A percentile compares a stretch with the other conserved stretches of the same genome.
Conservation (phyloP, 2,329 filamentous ascomycete genomes). For the Remersonia thermophila region DNA sequence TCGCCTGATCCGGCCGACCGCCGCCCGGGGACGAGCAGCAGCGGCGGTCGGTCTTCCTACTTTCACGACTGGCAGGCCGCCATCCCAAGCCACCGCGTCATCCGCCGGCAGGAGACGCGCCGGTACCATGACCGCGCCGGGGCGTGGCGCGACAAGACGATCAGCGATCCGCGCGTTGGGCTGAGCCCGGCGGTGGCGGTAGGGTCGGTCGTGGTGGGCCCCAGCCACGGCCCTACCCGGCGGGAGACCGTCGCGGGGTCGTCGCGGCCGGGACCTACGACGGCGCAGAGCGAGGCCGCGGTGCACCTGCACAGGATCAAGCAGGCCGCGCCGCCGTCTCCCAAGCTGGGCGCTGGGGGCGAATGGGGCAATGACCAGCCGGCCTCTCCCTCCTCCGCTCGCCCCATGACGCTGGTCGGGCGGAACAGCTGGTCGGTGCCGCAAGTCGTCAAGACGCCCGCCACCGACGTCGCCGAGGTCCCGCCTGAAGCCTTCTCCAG, state of each 20-base stretch:
- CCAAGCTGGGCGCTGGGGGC: slow-evolving; percentile 16
- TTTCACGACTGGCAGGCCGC: slow-evolving; percentile 15
- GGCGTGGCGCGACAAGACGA: slow-evolving; percentile 30
- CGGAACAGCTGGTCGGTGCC: slow-evolving; percentile 24
- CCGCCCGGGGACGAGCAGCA: neutral
- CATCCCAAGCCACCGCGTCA: slow-evolving; percentile 28
- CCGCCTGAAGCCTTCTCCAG: slow-evolving; percentile 20
- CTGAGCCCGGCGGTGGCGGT: slow-evolving; percentile 29
- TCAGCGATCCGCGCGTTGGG: slow-evolving; percentile 30
- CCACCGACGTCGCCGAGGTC: slow-evolving; percentile 18
- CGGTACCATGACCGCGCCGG: slow-evolving; percentile 33
- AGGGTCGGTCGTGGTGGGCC: slow-evolving; percentile 23
- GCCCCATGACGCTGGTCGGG: slow-evolving; percentile 22
- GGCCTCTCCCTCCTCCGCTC: slow-evolving; percentile 14
- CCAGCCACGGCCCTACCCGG: slow-evolving; percentile 13
- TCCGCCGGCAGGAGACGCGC: slow-evolving; percentile 26
- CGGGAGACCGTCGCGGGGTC: no score
- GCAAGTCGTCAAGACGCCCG: slow-evolving; percentile 15
- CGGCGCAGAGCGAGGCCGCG: slow-evolving; percentile 29
- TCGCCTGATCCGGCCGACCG: slow-evolving; percentile 7
- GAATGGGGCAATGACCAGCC: slow-evolving; percentile 13
- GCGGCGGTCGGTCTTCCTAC: neutral
- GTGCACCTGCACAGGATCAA: slow-evolving; percentile 31
- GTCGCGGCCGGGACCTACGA: no score
- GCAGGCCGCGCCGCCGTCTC: slow-evolving; percentile 23